phyloP scores from a whole-genome alignment of 2,329 filamentous ascomycete species.

The Colletotrichum orchidophilum region DNA sequence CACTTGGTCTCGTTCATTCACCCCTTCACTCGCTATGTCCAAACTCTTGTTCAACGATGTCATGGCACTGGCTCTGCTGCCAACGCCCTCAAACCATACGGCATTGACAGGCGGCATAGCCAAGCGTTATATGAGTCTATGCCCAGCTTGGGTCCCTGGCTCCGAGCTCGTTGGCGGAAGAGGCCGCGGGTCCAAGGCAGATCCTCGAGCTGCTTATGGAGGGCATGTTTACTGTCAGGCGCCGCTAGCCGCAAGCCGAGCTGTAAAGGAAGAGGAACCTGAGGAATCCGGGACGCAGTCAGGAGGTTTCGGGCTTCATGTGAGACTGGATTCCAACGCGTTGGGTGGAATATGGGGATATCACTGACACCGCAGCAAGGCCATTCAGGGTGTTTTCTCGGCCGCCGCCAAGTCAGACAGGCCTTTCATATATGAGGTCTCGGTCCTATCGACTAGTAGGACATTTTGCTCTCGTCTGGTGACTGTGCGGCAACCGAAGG shows the following conservation, averaged over 20 bases:
- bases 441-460: slow-evolving; percentile 53
- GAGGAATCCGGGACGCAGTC: slow-evolving; percentile 10
- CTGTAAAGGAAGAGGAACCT: slow-evolving; percentile 40
- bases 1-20: not conserved
- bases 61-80: slow-evolving; percentile 23
- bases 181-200: slow-evolving; percentile 22
- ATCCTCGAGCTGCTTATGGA: slow-evolving; percentile 43
- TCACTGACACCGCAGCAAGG: slow-evolving; percentile 44
- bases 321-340: slow-evolving; percentile 37
- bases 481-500: slow-evolving; percentile 48
- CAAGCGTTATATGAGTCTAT: slow-evolving; percentile 30
- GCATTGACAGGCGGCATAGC: not conserved
- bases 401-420: slow-evolving; percentile 56
- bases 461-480: slow-evolving; percentile 61
- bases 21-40: slow-evolving; percentile 10
- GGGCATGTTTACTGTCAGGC: slow-evolving; percentile 50
- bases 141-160: slow-evolving; percentile 31
- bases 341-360: not conserved
- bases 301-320: slow-evolving; percentile 47
- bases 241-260: slow-evolving; percentile 42
- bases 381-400: slow-evolving; percentile 66
- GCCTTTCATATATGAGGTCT: slow-evolving; percentile 63
- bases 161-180: slow-evolving; percentile 26
- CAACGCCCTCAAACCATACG: not conserved
- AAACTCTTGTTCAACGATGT: slow-evolving; percentile 24